A percentile compares a stretch with the other conserved stretches of the same genome.
Evolutionary conservation across 345 rosid genomes (phyloP).

Genomic region (Salix koriyanagi): DNA sequence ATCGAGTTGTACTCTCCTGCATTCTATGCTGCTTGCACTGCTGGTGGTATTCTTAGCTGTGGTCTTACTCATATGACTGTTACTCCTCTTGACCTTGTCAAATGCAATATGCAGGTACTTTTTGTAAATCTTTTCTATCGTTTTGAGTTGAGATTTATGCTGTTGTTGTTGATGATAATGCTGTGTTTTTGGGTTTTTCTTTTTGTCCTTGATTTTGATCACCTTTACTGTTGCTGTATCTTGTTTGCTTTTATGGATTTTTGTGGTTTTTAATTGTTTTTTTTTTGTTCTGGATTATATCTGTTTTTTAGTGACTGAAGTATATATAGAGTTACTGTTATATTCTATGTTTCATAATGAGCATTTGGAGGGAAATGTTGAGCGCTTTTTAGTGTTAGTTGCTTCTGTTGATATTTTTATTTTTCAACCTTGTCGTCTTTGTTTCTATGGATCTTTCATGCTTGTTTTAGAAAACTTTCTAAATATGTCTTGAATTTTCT

Average conservation of each 20-base stretch:
- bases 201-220: background rate
- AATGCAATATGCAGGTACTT: constrained; percentile 96
- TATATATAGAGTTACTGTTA: background rate
- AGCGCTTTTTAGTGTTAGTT: too few relatives aligned
- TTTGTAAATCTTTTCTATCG: background rate
- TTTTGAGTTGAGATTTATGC: background rate
- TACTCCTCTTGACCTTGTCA: constrained; percentile 98
- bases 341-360: background rate
- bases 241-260: background rate
- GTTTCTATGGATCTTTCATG: too few relatives aligned
- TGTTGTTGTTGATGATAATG: background rate
- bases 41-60: constrained; percentile 88
- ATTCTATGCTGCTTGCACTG: constrained; percentile 84
- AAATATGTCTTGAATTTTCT: too few relatives aligned
- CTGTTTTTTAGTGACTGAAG: background rate
- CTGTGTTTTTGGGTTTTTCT: background rate
- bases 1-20: constrained; percentile 88
- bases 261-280: background rate
- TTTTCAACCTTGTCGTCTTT: too few relatives aligned
- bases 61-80: constrained; percentile 92
- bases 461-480: too few relatives aligned
- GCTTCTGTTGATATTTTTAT: too few relatives aligned
- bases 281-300: background rate
- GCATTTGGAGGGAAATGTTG: background rate
- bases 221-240: background rate